These are phyloP conservation scores for Periconia sp. DNA, from an alignment of 2,329 filamentous ascomycete genomes.

Conservation along the genomic window DNA sequence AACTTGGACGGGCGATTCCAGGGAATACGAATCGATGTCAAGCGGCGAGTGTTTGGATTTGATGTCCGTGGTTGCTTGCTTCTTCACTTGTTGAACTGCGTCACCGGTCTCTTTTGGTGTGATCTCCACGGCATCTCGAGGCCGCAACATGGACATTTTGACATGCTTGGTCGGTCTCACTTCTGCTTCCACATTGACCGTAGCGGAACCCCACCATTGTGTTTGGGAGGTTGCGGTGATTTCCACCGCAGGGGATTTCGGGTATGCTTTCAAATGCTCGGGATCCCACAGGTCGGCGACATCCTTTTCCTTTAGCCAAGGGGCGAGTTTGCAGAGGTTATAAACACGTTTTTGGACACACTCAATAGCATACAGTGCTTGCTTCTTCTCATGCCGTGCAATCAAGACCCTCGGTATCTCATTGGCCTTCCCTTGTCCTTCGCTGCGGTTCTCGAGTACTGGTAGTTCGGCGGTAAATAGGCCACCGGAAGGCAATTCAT, in stretches of 20 bases:
- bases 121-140: background rate
- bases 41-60: background rate
- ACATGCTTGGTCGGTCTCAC: slow-evolving; percentile 22
- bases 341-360: slow-evolving; percentile 64
- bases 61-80: background rate
- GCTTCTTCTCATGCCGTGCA: slow-evolving; percentile 50
- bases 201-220: slow-evolving; percentile 38
- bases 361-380: slow-evolving; percentile 80
- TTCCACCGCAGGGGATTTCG: slow-evolving; percentile 54
- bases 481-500: slow-evolving; percentile 25
- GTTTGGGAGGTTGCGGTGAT: background rate
- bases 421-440: slow-evolving; percentile 3
- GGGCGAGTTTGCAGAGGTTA: slow-evolving; percentile 67
- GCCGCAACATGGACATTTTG: slow-evolving; percentile 36
- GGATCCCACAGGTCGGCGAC: slow-evolving; percentile 45
- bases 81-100: background rate
- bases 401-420: slow-evolving; percentile 32
- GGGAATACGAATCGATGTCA: slow-evolving; percentile 8
- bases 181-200: slow-evolving; percentile 17
- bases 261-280: slow-evolving; percentile 52
- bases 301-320: slow-evolving; percentile 64
- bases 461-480: slow-evolving; percentile 40
- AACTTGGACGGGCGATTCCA: slow-evolving; percentile 17
- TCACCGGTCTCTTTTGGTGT: background rate
- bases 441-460: slow-evolving; percentile 27